phyloP scores from a whole-genome alignment of 1,139 yeast species.

The Taiozyma onychis region DNA sequence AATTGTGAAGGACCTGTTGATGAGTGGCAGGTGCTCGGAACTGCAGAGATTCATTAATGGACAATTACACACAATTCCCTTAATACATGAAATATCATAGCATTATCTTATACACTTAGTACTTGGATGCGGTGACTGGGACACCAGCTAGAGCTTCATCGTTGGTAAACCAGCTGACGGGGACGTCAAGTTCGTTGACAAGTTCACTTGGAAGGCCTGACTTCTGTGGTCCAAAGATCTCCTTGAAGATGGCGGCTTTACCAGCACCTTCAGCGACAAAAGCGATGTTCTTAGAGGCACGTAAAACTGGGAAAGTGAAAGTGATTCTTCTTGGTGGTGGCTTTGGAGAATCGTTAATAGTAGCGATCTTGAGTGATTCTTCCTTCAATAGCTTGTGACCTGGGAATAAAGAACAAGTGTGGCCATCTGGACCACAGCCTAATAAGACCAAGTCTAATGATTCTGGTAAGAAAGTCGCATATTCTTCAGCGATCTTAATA shows the following conservation, averaged over 20 bases:
- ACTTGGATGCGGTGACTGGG: slow-evolving; percentile 42
- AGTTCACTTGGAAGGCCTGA: slow-evolving; percentile 63
- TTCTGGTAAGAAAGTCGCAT: slow-evolving; percentile 72
- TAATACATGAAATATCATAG: background rate
- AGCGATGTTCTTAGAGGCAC: slow-evolving; percentile 62
- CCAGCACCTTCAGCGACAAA: slow-evolving; percentile 90
- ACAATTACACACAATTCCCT: background rate
- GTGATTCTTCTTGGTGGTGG: slow-evolving; percentile 92
- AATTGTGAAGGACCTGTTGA: slow-evolving; percentile 70
- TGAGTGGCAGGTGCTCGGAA: slow-evolving; percentile 67
- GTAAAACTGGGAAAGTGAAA: slow-evolving; percentile 84
- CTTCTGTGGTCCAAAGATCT: slow-evolving; percentile 55
- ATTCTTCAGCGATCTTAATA: slow-evolving; percentile 76
- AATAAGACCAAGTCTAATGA: slow-evolving; percentile 81
- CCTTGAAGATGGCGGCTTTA: slow-evolving; percentile 66
- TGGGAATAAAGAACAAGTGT: slow-evolving; percentile 84
- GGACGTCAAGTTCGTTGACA: slow-evolving; percentile 47
- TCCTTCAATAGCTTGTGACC: slow-evolving; percentile 76
- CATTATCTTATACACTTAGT: slow-evolving; percentile 20
- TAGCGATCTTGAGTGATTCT: slow-evolving; percentile 80
- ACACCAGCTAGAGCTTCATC: slow-evolving; percentile 67
- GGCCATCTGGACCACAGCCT: slow-evolving; percentile 99
- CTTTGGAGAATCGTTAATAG: slow-evolving; percentile 89
- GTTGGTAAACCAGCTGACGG: slow-evolving; percentile 79
- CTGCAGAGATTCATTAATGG: slow-evolving; percentile 35